A percentile compares a stretch with the other conserved stretches of the same genome.
Evolutionary conservation across 179 eudicot species (phyloP).

Genomic region (Beta lomatogona): DNA sequence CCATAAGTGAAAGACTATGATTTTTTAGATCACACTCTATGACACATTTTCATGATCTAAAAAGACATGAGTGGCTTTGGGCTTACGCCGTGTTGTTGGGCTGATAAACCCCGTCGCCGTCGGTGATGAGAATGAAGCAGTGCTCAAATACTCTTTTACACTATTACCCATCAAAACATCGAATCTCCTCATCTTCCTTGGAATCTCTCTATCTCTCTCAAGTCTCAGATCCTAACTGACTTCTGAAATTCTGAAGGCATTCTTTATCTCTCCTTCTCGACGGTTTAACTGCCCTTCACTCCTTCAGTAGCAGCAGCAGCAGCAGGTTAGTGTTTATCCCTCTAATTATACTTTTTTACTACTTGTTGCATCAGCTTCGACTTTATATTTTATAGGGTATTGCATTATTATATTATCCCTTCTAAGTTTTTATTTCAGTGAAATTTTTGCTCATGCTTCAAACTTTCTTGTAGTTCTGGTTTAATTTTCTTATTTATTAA

Average conservation of each 20-base stretch:
- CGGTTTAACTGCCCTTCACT: conserved; percentile 3
- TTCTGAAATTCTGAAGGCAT: neutral
- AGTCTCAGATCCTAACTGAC: neutral
- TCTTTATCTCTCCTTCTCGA: neutral
- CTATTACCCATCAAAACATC: neutral
- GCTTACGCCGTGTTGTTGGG: too few species aligned
- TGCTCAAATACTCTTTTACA: too few species aligned
- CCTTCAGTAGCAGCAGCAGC: neutral
- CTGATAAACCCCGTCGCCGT: too few species aligned
- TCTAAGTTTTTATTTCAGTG: neutral
- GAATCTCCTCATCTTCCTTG: neutral
- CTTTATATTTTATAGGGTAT: neutral
- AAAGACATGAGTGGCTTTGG: too few species aligned
- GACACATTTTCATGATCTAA: too few species aligned
- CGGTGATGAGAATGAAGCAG: too few species aligned
- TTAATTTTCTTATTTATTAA: neutral
- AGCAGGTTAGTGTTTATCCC: neutral
- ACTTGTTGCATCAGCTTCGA: neutral
- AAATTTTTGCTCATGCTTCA: neutral
- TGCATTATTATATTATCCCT: neutral
- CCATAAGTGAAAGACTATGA: too few species aligned
- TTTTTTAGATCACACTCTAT: too few species aligned
- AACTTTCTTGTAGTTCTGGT: neutral
- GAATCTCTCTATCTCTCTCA: neutral
- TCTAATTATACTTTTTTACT: neutral